phyloP scores from a whole-genome alignment of 2,329 filamentous ascomycete species.

The Pseudogymnoascus sp. region DNA sequence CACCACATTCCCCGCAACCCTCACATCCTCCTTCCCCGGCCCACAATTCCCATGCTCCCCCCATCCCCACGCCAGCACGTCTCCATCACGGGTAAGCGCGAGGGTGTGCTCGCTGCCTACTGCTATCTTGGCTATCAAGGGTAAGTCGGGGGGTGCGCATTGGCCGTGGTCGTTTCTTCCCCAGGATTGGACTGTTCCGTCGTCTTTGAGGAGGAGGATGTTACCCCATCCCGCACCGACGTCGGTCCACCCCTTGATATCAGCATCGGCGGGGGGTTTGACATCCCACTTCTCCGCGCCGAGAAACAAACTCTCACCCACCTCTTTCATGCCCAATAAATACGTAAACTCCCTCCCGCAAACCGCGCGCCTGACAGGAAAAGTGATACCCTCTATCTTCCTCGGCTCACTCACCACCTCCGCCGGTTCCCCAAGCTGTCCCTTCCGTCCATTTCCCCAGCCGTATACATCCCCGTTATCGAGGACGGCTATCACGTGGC shows the following conservation, averaged over 20 bases:
- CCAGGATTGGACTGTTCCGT: slow-evolving; percentile 61
- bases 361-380: slow-evolving; percentile 56
- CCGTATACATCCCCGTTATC: slow-evolving; percentile 71
- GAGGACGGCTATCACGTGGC: slow-evolving; percentile 66
- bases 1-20: slow-evolving; percentile 60
- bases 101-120: slow-evolving; percentile 88
- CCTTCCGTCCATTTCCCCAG: slow-evolving; percentile 82
- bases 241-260: slow-evolving; percentile 51
- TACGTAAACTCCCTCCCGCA: slow-evolving; percentile 85
- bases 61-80: slow-evolving; percentile 87
- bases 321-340: slow-evolving; percentile 44
- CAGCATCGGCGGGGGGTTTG: slow-evolving; percentile 45
- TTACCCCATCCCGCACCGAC: slow-evolving; percentile 76
- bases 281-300: slow-evolving; percentile 70
- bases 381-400: slow-evolving; percentile 49
- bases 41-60: slow-evolving; percentile 97
- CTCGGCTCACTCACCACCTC: slow-evolving; percentile 49
- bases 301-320: slow-evolving; percentile 56
- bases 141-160: slow-evolving; percentile 55
- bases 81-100: slow-evolving; percentile 53
- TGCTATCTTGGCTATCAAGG: slow-evolving; percentile 53
- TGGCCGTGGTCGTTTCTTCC: slow-evolving; percentile 82
- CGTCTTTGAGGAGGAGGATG: slow-evolving; percentile 58
- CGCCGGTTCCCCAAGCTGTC: slow-evolving; percentile 61
- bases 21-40: slow-evolving; percentile 54